phyloP scores from a whole-genome alignment of 2,329 filamentous ascomycete genomes.

The Pezicula carpinea region DNA sequence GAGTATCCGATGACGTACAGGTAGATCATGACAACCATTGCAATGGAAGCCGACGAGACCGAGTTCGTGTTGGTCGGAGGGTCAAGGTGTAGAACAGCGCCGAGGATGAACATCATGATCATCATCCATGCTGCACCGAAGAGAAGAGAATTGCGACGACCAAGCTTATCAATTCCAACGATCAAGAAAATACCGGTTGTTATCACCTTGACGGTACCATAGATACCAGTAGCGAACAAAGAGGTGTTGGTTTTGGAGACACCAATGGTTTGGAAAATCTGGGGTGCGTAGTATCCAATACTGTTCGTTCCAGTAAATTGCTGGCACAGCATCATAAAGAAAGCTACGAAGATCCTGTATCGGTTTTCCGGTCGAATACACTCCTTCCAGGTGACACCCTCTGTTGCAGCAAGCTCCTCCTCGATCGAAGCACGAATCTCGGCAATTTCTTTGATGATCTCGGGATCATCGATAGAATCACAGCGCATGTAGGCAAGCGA shows the following conservation, averaged over 20 bases:
- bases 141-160: conserved; percentile 44
- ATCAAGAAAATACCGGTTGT: conserved; percentile 53
- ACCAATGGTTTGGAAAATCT: conserved; percentile 63
- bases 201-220: conserved; percentile 64
- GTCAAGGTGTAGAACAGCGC: conserved; percentile 41
- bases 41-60: conserved; percentile 39
- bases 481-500: conserved; percentile 55
- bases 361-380: conserved; percentile 41
- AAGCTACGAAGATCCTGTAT: conserved; percentile 33
- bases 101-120: conserved; percentile 47
- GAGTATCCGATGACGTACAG: conserved; percentile 37
- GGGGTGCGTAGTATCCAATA: conserved; percentile 27
- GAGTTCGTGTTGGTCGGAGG: conserved; percentile 24
- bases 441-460: conserved; percentile 53
- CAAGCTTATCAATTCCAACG: conserved; percentile 40
- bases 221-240: conserved; percentile 68
- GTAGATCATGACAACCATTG: conserved; percentile 22
- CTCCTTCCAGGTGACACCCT: conserved; percentile 54
- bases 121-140: conserved; percentile 45
- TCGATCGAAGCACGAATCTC: conserved; percentile 63
- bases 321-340: conserved; percentile 45
- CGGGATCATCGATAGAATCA: conserved; percentile 50
- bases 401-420: conserved; percentile 66
- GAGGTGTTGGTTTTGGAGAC: conserved; percentile 50
- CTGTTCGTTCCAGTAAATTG: conserved; percentile 18